A percentile compares a stretch with the other conserved stretches of the same genome.
phyloP scores from a whole-genome alignment of 2,329 filamentous ascomycete genomes.

The Arthroderma uncinatum region DNA sequence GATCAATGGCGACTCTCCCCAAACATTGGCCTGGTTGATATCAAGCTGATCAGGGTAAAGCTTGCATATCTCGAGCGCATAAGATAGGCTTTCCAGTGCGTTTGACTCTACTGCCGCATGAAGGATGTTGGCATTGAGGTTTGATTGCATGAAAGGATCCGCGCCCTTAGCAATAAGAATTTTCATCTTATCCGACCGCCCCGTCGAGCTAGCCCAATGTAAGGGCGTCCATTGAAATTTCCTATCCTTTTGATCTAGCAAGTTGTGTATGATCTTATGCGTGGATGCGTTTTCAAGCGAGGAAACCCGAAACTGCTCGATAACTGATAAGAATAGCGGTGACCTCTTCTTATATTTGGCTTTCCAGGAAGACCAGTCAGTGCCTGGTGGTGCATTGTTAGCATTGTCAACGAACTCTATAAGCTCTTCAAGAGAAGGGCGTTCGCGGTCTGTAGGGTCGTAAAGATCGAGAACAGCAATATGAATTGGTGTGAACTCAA shows the following conservation, averaged over 20 bases:
- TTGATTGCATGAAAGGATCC: conserved; percentile 15
- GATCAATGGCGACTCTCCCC: conserved; percentile 14
- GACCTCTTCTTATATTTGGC: conserved; percentile 13
- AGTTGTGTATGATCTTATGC: conserved; percentile 14
- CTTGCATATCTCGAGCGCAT: conserved; percentile 12
- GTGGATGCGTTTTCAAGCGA: conserved; percentile 12
- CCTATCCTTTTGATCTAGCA: conserved; percentile 14
- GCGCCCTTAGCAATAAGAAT: conserved; percentile 12
- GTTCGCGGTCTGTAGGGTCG: conserved; percentile 12
- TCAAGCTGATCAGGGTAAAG: conserved; percentile 7
- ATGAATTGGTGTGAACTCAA: conserved; percentile 15
- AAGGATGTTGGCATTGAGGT: conserved; percentile 14
- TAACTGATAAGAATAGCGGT: conserved; percentile 11
- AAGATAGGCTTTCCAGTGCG: conserved; percentile 9
- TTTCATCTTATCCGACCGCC: conserved; percentile 13
- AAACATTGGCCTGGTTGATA: conserved; percentile 8
- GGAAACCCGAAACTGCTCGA: conserved; percentile 15
- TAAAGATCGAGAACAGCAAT: conserved; percentile 15
- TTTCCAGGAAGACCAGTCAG: conserved; percentile 14
- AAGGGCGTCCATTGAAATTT: conserved; percentile 17
- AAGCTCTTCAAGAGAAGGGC: conserved; percentile 13
- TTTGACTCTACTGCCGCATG: conserved; percentile 16
- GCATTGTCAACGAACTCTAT: conserved; percentile 13
- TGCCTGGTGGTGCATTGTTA: conserved; percentile 13
- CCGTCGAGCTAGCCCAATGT: conserved; percentile 15